Evolutionary conservation across 495 filamentous ascomycete genomes (phyloP), one percentile per base, ranked within the genome.

Genomic region (Aspergillus panamensis): DNA sequence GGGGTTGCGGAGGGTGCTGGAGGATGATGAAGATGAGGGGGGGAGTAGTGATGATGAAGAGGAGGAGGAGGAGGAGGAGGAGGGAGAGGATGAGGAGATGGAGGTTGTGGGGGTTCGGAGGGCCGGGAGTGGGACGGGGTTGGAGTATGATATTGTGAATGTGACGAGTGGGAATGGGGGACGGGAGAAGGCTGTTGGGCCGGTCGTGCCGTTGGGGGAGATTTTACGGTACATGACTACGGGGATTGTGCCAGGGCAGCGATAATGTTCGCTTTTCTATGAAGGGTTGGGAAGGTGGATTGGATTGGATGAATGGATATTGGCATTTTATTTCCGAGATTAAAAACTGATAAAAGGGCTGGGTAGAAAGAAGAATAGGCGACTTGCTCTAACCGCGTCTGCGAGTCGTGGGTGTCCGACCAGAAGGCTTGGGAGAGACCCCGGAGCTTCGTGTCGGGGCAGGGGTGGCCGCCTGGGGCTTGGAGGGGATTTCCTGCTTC

Each of bases 1-100:
- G 63, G 89, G 89, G 14, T 67, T 92, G 62, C 78, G 61, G 69
- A 77, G 81, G 59, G 65, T 69, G 25, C 64, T 87, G 59, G 78
- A 80, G 51, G 82, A 86, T 65, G 81, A 82, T 29, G 71, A 80
- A n/a, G n/a, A n/a, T n/a, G 25, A 25, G 2, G 25, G 25, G 25
- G 25, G 5, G 25, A 25, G 25, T 25, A 25, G 25, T 8, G 81
- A 74, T 7, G 73, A 75, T 0, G 78, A 78, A 0, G 76, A 84
- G 0, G 82, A 84, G 1, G 73, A 71, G 2, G 68, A 64, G 14
- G 65, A 56, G 30, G 57, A 57, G 52, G 57, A 58, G 9, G 84
- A 84, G 1, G 84, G 81, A 1, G 79, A 80, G n/a, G 79, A 81
- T 0, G 81, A 82, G 35, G 76, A 79, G 48, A 76, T 77, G 69